Conservation (phyloP, 176 grass and related monocot genomes). For the Oryza meridionalis region DNA sequence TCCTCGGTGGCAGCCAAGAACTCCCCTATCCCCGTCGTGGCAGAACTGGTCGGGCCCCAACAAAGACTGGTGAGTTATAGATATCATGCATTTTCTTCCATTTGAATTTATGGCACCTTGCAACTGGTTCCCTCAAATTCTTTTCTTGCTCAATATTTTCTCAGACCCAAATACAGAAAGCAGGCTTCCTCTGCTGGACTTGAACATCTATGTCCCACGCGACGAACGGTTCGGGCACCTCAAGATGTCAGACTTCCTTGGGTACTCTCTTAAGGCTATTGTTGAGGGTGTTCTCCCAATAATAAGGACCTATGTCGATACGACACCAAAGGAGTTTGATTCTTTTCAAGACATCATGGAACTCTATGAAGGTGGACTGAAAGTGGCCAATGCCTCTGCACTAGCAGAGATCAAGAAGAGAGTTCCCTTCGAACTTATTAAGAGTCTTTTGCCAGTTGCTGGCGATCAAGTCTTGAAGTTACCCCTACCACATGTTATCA, state of each 20-base stretch:
- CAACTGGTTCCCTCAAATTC: conserved; percentile 9
- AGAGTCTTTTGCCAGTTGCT: conserved; percentile 56
- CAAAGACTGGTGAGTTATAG: conserved; percentile 41
- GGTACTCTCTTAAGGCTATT: conserved; percentile 65
- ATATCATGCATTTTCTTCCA: neutral
- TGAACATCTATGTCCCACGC: conserved; percentile 72
- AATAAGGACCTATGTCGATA: conserved; percentile 45
- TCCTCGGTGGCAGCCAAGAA: conserved; percentile 73
- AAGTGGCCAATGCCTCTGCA: conserved; percentile 39
- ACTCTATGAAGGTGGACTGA: conserved; percentile 62
- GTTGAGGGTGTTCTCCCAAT: conserved; percentile 56
- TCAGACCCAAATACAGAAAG: conserved; percentile 76
- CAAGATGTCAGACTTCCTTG: conserved; percentile 84
- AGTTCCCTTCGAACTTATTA: conserved; percentile 64
- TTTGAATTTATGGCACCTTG: neutral
- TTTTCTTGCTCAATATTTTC: neutral
- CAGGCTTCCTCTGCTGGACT: conserved; percentile 43
- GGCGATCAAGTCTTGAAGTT: conserved; percentile 63
- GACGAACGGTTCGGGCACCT: conserved; percentile 85
- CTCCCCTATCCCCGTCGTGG: conserved; percentile 85
- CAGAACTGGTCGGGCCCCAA: conserved; percentile 54
- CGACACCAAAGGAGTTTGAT: conserved; percentile 62
- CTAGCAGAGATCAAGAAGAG: conserved; percentile 51
- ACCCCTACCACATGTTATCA: conserved; percentile 77
- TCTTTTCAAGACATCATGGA: conserved; percentile 75